Percentiles rank a stretch among this genome's conserved stretches.
Evolutionary conservation across 2,329 filamentous ascomycete species (phyloP).

Genomic region (Penicillium occitanis): DNA sequence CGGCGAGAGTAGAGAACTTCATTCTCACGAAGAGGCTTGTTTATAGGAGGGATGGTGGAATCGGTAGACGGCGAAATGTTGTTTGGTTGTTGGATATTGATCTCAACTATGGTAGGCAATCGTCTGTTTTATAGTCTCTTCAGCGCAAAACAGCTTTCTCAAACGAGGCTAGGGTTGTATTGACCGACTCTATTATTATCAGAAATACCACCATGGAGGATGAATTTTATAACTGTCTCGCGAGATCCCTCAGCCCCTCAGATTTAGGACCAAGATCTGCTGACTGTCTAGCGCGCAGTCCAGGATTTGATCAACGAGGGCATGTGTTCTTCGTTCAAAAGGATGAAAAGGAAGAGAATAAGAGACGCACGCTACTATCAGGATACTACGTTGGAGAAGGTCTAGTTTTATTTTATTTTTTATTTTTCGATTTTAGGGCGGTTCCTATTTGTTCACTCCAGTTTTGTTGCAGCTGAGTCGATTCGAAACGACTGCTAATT

Average conservation of each 20-base stretch:
- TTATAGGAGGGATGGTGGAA: not conserved
- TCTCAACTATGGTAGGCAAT: not conserved
- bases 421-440: not conserved
- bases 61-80: not conserved
- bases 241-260: conserved; percentile 1
- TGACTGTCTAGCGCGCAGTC: not conserved
- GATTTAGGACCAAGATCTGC: not conserved
- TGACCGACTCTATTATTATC: not conserved
- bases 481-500: not conserved
- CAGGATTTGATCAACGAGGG: not conserved
- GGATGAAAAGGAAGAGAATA: not conserved
- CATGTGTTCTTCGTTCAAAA: not conserved
- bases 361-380: not conserved
- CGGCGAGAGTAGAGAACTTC: conserved; percentile 14
- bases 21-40: not conserved
- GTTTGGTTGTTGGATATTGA: not conserved
- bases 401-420: not conserved
- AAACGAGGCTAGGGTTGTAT: conserved; percentile 7
- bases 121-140: conserved; percentile 6
- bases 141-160: not conserved
- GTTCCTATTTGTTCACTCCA: not conserved
- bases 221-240: not conserved
- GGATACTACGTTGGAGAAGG: not conserved
- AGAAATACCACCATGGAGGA: not conserved
- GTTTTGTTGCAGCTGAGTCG: not conserved